These are phyloP conservation scores for Akanthomyces uredinophilus DNA, from an alignment of 2,329 filamentous ascomycete species.

Conservation along the genomic window DNA sequence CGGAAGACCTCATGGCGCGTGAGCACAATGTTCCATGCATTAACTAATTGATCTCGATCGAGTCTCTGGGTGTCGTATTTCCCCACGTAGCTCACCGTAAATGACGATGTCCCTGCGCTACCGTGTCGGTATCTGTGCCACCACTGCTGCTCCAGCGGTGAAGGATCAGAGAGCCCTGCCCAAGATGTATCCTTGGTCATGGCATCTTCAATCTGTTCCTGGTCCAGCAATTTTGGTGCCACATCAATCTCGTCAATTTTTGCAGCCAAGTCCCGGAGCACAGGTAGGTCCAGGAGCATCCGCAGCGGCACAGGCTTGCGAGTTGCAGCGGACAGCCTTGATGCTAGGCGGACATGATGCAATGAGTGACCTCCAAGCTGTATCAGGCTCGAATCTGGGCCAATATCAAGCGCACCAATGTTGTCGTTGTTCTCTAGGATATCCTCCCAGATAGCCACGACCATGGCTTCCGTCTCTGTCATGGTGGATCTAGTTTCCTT, in stretches of 20 bases:
- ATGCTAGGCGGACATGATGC: slow-evolving; percentile 20
- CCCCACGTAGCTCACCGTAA: slow-evolving; percentile 24
- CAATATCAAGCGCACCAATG: slow-evolving; percentile 8
- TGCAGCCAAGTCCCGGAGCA: background rate
- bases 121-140: background rate
- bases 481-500: background rate
- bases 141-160: background rate
- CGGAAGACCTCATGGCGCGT: slow-evolving; percentile 15
- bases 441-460: slow-evolving; percentile 12
- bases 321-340: background rate
- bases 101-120: slow-evolving; percentile 19
- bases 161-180: background rate
- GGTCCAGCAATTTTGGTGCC: background rate
- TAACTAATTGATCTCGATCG: slow-evolving; percentile 17
- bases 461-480: background rate
- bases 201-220: background rate
- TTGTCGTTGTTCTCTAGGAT: slow-evolving; percentile 16
- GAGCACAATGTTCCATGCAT: slow-evolving; percentile 21
- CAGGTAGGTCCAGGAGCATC: slow-evolving; percentile 17
- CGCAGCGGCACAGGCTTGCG: slow-evolving; percentile 15
- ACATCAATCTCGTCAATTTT: background rate
- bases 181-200: background rate
- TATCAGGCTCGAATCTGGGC: slow-evolving; percentile 20
- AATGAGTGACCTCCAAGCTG: slow-evolving; percentile 27
- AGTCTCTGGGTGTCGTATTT: slow-evolving; percentile 13